Evolutionary conservation across 352 stramenopile genomes (phyloP).

Genomic region (Phytophthora pluvialis): DNA sequence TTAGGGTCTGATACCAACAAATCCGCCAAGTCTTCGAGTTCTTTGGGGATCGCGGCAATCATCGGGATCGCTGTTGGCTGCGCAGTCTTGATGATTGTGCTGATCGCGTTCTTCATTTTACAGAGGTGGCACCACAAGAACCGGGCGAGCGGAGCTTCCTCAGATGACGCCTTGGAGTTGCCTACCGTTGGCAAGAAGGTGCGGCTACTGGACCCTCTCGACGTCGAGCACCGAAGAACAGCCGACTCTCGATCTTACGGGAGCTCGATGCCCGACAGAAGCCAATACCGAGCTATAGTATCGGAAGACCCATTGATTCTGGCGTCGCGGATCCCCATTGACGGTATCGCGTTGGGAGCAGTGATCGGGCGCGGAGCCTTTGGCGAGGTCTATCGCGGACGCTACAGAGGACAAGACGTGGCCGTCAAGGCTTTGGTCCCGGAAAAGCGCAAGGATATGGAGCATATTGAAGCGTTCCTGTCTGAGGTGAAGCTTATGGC

Average conservation of each 20-base stretch:
- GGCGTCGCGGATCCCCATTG: constrained; percentile 8
- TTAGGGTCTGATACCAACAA: background rate
- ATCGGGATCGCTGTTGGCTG: constrained; percentile 14
- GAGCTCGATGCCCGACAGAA: constrained; percentile 19
- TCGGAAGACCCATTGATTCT: constrained; percentile 40
- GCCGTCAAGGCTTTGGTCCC: constrained; percentile 22
- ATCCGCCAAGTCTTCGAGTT: constrained; percentile 3
- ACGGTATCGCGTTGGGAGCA: constrained; percentile 5
- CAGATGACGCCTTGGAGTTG: constrained; percentile 13
- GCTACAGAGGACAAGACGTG: constrained; percentile 8
- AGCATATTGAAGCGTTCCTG: constrained; percentile 47
- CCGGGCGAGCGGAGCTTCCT: background rate
- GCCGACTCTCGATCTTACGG: constrained; percentile 18
- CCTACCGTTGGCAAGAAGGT: constrained; percentile 7
- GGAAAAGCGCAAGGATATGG: constrained; percentile 49
- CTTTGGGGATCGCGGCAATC: constrained; percentile 9
- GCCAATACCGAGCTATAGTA: constrained; percentile 25
- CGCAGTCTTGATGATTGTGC: constrained; percentile 10
- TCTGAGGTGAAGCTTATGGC: constrained; percentile 50
- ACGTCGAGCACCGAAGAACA: constrained; percentile 15
- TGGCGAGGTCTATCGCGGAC: constrained; percentile 11
- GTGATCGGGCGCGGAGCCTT: constrained; percentile 13
- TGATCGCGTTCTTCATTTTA: constrained; percentile 25
- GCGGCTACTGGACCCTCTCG: background rate
- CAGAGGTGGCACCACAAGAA: constrained; percentile 7